Base-by-base conservation (phyloP, 2,329 filamentous ascomycete species). In the Tolypocladium tundrense region DNA sequence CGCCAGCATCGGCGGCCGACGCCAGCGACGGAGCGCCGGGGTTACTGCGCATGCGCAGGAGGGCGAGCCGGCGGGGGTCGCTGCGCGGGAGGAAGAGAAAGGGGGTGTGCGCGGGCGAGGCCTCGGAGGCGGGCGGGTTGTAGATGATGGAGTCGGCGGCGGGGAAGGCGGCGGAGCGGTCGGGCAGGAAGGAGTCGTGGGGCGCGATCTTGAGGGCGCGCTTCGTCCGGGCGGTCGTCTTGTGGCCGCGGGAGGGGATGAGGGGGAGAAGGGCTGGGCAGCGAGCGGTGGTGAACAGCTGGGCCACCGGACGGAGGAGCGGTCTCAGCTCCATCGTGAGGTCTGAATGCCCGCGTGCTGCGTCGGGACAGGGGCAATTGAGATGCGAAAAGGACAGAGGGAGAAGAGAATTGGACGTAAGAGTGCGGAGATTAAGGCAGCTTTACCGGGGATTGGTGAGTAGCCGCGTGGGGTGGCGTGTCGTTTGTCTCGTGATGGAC, bases 61-160 rank as follows among this genome's bases (percentile, higher is more conserved):
- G 77, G 53, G 77, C 75, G 56, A 73, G 71, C 35, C 81, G 78
- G 53, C 81, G 78, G 19, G 81, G 79, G 66, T 85, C 82, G 62
- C 67, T 70, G 55, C 75, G 77, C 57, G 84, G 84, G 37, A 87
- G 79, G 72, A 87, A 87, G 68, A 84, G 81, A 72, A 85, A 80
- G 58, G 84, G 84, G n/a, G 84, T 87, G 73, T 87, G 80, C 65
- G 77, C 78, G 58, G 85, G 82, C n/a, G 81, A 79, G 3, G 80
- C 73, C 58, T 77, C 74, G 11, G 80, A 76, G 19, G 79, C 72
- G 33, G 81, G 81, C 45, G 81, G 81, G 72, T 82, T 83, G 74
- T 80, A 83, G 68, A 84, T 76, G 67, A 84, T 78, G 63, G 72
- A 67, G 61, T 71, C 66, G 62, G 65, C 64, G 62, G 66, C 64